Conservation (phyloP, 1,284 basidiomycete genomes). For the Ganoderma meredithae region DNA sequence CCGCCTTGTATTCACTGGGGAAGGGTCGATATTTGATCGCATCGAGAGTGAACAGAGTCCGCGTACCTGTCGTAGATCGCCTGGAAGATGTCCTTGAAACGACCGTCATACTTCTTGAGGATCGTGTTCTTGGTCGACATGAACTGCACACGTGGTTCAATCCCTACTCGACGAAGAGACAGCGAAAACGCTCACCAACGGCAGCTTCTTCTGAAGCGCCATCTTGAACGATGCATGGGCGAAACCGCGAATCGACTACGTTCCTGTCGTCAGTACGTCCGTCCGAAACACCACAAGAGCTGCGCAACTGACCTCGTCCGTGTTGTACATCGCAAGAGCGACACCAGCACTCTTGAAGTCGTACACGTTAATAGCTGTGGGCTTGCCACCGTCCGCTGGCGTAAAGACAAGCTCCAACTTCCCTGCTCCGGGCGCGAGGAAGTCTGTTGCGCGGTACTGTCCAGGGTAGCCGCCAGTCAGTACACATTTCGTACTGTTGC, state of each 20-base stretch:
- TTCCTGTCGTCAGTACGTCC: not conserved
- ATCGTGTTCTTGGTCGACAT: constrained; percentile 99
- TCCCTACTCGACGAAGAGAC: not conserved
- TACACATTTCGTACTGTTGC: not conserved
- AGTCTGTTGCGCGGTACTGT: constrained; percentile 91
- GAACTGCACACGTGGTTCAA: constrained; percentile 60
- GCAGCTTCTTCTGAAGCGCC: constrained; percentile 95
- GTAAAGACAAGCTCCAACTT: constrained; percentile 91
- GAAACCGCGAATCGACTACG: constrained; percentile 88
- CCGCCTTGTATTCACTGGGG: constrained; percentile 74
- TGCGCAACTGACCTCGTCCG: constrained; percentile 74
- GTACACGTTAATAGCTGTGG: constrained; percentile 82
- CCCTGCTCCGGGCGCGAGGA: constrained; percentile 86
- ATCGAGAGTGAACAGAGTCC: not conserved
- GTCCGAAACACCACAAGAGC: too few relatives aligned
- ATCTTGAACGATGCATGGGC: constrained; percentile 99
- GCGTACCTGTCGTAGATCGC: constrained; percentile 82
- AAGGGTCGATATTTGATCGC: not conserved
- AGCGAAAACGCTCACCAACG: constrained; percentile 61
- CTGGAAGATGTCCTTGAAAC: constrained; percentile 99
- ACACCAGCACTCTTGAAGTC: constrained; percentile 92
- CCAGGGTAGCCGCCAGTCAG: not conserved
- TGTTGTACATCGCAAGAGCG: constrained; percentile 96
- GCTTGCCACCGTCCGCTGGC: constrained; percentile 73
- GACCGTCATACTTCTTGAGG: constrained; percentile 95